A percentile compares a stretch with the other conserved stretches of the same genome.
phyloP scores from a whole-genome alignment of 2,329 filamentous ascomycete species.

The Aureobasidium zeae region DNA sequence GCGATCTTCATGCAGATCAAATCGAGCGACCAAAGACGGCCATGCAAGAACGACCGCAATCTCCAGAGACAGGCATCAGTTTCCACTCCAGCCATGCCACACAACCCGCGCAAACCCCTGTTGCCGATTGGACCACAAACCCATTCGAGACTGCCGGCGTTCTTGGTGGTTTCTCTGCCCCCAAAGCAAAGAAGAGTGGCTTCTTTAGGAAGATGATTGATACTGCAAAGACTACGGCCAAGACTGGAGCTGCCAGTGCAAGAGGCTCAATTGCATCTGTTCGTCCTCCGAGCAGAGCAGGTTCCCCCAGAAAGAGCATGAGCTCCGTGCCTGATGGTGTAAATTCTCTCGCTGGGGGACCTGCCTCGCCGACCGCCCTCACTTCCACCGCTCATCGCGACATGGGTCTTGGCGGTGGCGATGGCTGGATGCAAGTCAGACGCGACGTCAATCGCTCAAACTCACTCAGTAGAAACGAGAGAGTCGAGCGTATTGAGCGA shows the following conservation, averaged over 20 bases:
- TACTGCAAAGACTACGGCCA: constrained; percentile 72
- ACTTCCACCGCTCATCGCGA: constrained; percentile 47
- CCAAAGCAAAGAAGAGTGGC: constrained; percentile 65
- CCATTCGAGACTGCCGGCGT: constrained; percentile 57
- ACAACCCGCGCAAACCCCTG: constrained; percentile 52
- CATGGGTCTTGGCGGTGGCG: constrained; percentile 54
- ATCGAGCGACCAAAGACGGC: constrained; percentile 11
- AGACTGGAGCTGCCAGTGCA: constrained; percentile 70
- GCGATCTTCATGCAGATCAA: constrained; percentile 14
- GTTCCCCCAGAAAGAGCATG: constrained; percentile 38
- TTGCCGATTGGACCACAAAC: constrained; percentile 51
- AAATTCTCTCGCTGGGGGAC: constrained; percentile 46
- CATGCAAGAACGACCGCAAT: constrained; percentile 14
- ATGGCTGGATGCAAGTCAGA: constrained; percentile 96
- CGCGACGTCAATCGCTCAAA: constrained; percentile 94
- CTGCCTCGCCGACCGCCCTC: constrained; percentile 20
- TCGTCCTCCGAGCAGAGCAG: constrained; percentile 29
- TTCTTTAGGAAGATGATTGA: constrained; percentile 96
- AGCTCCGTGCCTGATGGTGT: constrained; percentile 41
- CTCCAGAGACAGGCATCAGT: constrained; percentile 27
- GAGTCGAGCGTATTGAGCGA: constrained; percentile 71
- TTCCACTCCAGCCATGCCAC: constrained; percentile 85
- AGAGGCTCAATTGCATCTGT: constrained; percentile 66
- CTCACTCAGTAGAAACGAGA: constrained; percentile 81
- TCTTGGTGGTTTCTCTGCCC: constrained; percentile 66